Base-by-base conservation (phyloP, 202 grass and related monocot species). In the Schoenoplectus tabernaemontani region DNA sequence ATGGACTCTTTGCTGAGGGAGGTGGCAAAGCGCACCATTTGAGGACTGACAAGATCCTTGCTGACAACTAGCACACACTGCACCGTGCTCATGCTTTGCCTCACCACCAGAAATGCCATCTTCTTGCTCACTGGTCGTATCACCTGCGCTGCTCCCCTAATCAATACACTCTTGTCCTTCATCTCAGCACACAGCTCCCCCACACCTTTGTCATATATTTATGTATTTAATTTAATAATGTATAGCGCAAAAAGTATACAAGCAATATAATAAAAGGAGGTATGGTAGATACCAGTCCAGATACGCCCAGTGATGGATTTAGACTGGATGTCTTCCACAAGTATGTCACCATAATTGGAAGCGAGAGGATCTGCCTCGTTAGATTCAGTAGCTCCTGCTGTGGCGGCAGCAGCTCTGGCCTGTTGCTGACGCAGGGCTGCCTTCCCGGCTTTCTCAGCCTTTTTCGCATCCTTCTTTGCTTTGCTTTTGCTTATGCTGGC, bases 301-400 rank as follows among this genome's bases (percentile, higher is more conserved):
- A 13, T 6, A 23, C 91, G 83, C 9, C 85, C 88, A 51, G 82
- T 94, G 59, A 95, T 50, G 34, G 19, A 48, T 82, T 98, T 94
- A 7, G 95, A 98, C 85, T 98, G 91, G 83, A 98, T 89, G 77
- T 98, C 95, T 84, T 90, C 91, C 28, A 92, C 78, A 66, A 81
- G 89, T 0, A 92, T 56, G 37, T 92, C 91, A 16, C 96, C 89
- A 67, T 98, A 95, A 69, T 92, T 86, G 4, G 63, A 68, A 0
- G 86, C 70, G 5, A 95, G 89, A 7, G 91, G 86, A 42, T 98
- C 96, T 12, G 16, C 58, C 33, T 84, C 76, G 0, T 9, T 6
- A 3, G 76, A 75, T 19, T 84, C 86, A 17, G 75, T 47, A 2
- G 82, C 78, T 37, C 59, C 41, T 2, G 44, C 79, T 33, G 76